Evolutionary conservation across 208 protist species (phyloP).

Genomic region (Tetramitus jugosus): DNA sequence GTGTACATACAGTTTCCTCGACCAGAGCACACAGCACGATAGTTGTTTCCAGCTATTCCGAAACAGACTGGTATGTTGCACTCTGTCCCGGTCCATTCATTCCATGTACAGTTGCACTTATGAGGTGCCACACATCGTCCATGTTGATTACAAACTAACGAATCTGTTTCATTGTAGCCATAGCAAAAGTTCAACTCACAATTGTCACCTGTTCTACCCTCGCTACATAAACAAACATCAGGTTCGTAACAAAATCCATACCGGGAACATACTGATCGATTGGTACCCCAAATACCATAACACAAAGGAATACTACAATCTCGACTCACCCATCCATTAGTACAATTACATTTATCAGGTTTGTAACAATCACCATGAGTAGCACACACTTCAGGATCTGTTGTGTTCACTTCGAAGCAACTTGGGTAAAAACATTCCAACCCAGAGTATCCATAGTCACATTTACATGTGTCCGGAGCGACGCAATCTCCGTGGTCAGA

Average conservation of each 20-base stretch:
- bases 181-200: background rate
- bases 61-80: background rate
- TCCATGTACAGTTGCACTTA: background rate
- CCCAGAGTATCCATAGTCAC: background rate
- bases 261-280: background rate
- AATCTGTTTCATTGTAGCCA: background rate
- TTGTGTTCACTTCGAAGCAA: background rate
- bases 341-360: background rate
- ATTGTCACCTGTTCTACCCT: background rate
- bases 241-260: background rate
- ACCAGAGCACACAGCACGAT: background rate
- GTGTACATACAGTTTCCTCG: background rate
- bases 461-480: constrained; percentile 1
- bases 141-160: background rate
- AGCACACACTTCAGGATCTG: background rate
- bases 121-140: background rate
- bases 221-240: background rate
- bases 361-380: background rate
- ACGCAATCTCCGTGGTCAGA: background rate
- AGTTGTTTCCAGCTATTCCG: background rate
- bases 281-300: background rate
- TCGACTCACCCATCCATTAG: too few relatives aligned
- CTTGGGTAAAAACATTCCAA: background rate
- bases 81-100: background rate
- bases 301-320: background rate